Conservation (phyloP, 148 eudicot genomes). For the Beta vulgaris region DNA sequence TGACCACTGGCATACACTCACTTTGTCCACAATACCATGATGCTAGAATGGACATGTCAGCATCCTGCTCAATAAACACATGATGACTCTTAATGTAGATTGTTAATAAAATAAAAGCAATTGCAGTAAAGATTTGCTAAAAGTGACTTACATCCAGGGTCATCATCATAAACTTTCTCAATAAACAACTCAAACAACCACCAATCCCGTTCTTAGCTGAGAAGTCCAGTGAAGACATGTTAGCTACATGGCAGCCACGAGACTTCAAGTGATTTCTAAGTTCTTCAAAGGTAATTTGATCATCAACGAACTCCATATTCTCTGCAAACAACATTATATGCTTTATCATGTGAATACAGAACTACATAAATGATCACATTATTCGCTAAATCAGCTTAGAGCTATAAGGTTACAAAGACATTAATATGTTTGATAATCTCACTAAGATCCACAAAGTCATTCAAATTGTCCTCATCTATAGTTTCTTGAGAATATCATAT, state of each 20-base stretch:
- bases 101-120: neutral
- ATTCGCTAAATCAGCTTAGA: no score
- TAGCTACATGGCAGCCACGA: slow-evolving; percentile 73
- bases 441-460: neutral
- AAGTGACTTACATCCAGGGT: slow-evolving; percentile 59
- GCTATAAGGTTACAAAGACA: neutral
- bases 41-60: slow-evolving; percentile 78
- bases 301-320: slow-evolving; percentile 90
- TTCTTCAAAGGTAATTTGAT: slow-evolving; percentile 74
- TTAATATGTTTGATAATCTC: neutral
- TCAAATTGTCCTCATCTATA: neutral
- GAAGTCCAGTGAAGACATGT: slow-evolving; percentile 76
- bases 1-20: slow-evolving; percentile 56
- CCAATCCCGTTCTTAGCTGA: slow-evolving; percentile 76
- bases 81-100: slow-evolving; percentile 5
- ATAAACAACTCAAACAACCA: slow-evolving; percentile 67
- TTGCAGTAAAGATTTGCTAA: neutral
- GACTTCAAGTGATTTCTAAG: slow-evolving; percentile 74
- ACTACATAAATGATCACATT: neutral
- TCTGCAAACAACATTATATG: slow-evolving; percentile 38
- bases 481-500: neutral
- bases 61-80: slow-evolving; percentile 47
- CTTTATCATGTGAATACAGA: neutral
- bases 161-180: slow-evolving; percentile 53
- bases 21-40: slow-evolving; percentile 75